These are phyloP conservation scores for Blyttiomyces sp. DNA, from an alignment of 371 early-diverging fungal genomes.

Conservation along the genomic window DNA sequence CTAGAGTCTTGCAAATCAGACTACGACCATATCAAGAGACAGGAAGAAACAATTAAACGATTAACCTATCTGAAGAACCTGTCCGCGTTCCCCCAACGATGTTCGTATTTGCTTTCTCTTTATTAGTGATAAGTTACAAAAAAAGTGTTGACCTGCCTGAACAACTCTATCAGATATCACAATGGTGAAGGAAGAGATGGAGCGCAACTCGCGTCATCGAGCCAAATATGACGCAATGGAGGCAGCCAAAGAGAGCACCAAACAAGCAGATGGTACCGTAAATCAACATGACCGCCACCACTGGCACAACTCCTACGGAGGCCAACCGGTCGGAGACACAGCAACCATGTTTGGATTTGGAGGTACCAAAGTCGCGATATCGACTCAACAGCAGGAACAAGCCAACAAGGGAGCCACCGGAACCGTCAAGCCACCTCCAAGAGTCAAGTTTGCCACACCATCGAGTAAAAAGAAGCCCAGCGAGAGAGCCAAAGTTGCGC, in stretches of 20 bases:
- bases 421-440: neutral
- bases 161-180: neutral
- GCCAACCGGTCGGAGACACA: neutral
- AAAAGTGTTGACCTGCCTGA: no score
- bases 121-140: no score
- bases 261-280: no score
- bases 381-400: neutral
- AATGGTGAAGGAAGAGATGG: constrained; percentile 2
- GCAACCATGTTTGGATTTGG: neutral
- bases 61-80: neutral
- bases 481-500: no score
- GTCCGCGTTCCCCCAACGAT: neutral
- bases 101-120: no score
- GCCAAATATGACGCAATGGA: neutral
- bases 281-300: constrained; percentile 6
- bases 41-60: neutral
- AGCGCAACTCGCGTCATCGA: neutral
- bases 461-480: neutral
- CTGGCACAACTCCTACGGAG: constrained; percentile 8
- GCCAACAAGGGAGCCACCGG: neutral
- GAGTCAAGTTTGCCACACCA: neutral
- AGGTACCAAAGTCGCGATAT: neutral
- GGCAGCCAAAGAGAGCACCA: no score
- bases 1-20: neutral
- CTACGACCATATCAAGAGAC: neutral